Evolutionary conservation across 352 stramenopile species (phyloP), one percentile per base, ranked within the genome.

Genomic region (Pythium apleroticum): DNA sequence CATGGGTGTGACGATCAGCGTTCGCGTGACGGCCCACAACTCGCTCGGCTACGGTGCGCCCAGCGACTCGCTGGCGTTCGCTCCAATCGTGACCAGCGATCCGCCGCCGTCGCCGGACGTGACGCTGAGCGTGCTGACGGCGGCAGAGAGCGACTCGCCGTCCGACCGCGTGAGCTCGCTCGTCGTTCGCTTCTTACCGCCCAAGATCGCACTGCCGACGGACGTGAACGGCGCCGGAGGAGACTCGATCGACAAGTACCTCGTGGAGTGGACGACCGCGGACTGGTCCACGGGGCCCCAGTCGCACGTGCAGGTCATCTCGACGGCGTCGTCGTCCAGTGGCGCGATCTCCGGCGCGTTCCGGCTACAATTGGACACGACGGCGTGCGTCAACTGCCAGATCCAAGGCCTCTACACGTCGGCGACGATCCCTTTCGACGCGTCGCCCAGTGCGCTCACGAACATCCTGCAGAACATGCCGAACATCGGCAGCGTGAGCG

Each of bases 191-290:
- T 98, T 96, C 74, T 60, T 81, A 50, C 89, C 74, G 12, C 91
- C 80, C 12, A 79, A 62, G 56, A 81, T 81, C 57, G 72, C 60
- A 6, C 39, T 63, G 6, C 46, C 74, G 1, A 81, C 69, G 0
- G 91, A 98, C 60, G 19, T 84, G 10, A 88, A 96, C 27, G 91
- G 92, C 54, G 67, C 86, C 28, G 95, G 95, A n/a, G 96, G 96
- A 11, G 85, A 85, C 7, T 27, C 60, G 4, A 76, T 98, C 39
- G 83, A 82, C 1, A 81, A 89, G 52, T 99, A 98, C 65, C 71
- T 98, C 10, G 78, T 99, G 10, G 97, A 99, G 60, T 99, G 95
- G 95, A 91, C 78, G 15, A 82, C 88, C n/a, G 71, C 71, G 4
- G 76, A 87, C 39, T 99, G 92, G 68, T 61, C 76, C 0, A 72